Percentiles rank a stretch among this genome's conserved stretches.
Evolutionary conservation across 1,139 yeast genomes (phyloP).

Genomic region (Magnusiomyces ingens): DNA sequence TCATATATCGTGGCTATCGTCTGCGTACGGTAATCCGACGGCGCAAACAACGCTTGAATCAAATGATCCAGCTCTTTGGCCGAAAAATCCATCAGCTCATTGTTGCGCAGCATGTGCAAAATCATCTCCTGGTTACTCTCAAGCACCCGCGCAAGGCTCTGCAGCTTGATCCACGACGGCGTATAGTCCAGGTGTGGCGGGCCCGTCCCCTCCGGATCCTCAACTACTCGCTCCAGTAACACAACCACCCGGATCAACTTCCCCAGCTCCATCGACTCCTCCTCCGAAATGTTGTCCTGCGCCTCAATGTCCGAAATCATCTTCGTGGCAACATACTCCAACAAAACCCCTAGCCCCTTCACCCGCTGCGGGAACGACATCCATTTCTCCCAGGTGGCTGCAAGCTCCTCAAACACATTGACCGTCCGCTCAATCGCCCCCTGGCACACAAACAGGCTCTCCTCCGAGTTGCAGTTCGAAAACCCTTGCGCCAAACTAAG

Average conservation of each 20-base stretch:
- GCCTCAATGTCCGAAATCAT: slow-evolving; percentile 25
- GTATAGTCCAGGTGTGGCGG: slow-evolving; percentile 20
- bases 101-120: slow-evolving; percentile 62
- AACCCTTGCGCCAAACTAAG: slow-evolving; percentile 18
- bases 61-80: slow-evolving; percentile 59
- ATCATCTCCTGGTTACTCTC: slow-evolving; percentile 53
- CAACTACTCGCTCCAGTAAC: not conserved
- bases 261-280: slow-evolving; percentile 29
- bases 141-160: slow-evolving; percentile 31
- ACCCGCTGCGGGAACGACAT: slow-evolving; percentile 24
- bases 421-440: slow-evolving; percentile 22
- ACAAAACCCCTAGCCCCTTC: slow-evolving; percentile 26
- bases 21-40: slow-evolving; percentile 56
- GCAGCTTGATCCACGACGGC: slow-evolving; percentile 37
- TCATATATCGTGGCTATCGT: slow-evolving; percentile 36
- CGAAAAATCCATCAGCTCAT: slow-evolving; percentile 63
- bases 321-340: slow-evolving; percentile 27
- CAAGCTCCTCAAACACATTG: slow-evolving; percentile 18
- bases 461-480: slow-evolving; percentile 20
- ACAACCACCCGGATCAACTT: slow-evolving; percentile 22
- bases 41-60: slow-evolving; percentile 60
- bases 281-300: slow-evolving; percentile 30
- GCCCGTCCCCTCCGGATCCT: not conserved
- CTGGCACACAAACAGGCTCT: slow-evolving; percentile 22
- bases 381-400: slow-evolving; percentile 20